A percentile compares a stretch with the other conserved stretches of the same genome.
These are phyloP conservation scores for Albizia julibrissin DNA, from an alignment of 306 rosid genomes.

Conservation along the genomic window DNA sequence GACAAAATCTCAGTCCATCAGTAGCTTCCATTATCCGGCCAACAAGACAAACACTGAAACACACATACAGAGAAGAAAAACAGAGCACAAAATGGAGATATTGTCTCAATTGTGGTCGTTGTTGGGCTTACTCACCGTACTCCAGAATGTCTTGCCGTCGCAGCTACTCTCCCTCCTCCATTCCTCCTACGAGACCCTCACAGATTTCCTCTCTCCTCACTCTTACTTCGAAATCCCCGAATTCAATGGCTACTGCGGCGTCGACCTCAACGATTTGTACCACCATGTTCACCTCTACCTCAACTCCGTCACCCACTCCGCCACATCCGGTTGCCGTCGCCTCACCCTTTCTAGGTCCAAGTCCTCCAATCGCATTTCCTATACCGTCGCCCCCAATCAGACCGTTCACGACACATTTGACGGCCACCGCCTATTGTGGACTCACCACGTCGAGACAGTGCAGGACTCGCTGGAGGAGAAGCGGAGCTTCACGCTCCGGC, in stretches of 20 bases:
- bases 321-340: constrained; percentile 55
- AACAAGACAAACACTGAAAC: no score
- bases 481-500: constrained; percentile 74
- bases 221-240: constrained; percentile 82
- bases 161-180: constrained; percentile 80
- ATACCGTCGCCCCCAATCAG: constrained; percentile 80
- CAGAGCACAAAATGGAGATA: constrained; percentile 58
- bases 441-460: constrained; percentile 78
- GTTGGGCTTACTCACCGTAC: constrained; percentile 76
- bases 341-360: constrained; percentile 80
- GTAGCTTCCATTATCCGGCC: not conserved
- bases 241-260: constrained; percentile 87
- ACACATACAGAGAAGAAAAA: not conserved
- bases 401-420: constrained; percentile 62
- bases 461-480: constrained; percentile 85
- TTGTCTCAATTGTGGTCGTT: constrained; percentile 91
- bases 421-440: constrained; percentile 65
- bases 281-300: constrained; percentile 82
- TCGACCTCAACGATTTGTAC: constrained; percentile 83
- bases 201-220: constrained; percentile 73
- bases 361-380: constrained; percentile 74
- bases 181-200: constrained; percentile 70
- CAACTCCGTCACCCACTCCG: constrained; percentile 54
- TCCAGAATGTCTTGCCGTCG: constrained; percentile 78
- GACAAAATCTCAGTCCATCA: constrained; percentile 28